These are phyloP conservation scores for Carpinus viminea DNA, from an alignment of 306 rosid genomes.

Conservation along the genomic window DNA sequence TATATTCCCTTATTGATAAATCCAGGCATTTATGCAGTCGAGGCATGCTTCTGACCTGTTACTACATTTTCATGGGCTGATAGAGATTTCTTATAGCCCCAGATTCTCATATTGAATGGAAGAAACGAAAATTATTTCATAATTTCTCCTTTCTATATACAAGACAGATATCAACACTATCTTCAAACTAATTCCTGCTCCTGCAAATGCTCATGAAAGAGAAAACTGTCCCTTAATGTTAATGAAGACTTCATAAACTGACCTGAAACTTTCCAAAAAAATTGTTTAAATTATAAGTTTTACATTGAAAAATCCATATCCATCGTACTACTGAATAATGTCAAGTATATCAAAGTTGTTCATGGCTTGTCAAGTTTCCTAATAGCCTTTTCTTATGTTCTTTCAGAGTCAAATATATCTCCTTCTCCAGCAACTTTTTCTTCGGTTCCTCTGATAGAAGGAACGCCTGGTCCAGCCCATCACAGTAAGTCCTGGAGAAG, in stretches of 20 bases:
- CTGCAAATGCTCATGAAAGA: background rate
- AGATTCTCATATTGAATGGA: background rate
- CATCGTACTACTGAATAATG: background rate
- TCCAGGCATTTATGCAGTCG: background rate
- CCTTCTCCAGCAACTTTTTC: conserved; percentile 52
- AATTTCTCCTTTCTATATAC: background rate
- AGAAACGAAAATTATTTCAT: background rate
- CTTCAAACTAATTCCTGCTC: background rate
- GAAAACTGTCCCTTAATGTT: background rate
- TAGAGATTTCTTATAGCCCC: background rate
- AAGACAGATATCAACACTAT: background rate
- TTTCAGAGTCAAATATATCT: conserved; percentile 48
- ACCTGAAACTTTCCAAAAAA: conserved; percentile 1
- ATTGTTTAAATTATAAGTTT: background rate
- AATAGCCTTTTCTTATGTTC: conserved; percentile 15
- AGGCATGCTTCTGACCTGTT: background rate
- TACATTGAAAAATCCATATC: background rate
- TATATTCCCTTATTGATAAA: background rate
- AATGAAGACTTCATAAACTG: background rate
- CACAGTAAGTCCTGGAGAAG: conserved; percentile 41
- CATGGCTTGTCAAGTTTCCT: conserved; percentile 22
- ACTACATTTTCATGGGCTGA: background rate
- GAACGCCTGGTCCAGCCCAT: conserved; percentile 37
- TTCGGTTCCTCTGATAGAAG: conserved; percentile 43
- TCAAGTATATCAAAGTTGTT: background rate